Base-by-base conservation (phyloP, 1,284 basidiomycete genomes). In the Porodaedalea pini region DNA sequence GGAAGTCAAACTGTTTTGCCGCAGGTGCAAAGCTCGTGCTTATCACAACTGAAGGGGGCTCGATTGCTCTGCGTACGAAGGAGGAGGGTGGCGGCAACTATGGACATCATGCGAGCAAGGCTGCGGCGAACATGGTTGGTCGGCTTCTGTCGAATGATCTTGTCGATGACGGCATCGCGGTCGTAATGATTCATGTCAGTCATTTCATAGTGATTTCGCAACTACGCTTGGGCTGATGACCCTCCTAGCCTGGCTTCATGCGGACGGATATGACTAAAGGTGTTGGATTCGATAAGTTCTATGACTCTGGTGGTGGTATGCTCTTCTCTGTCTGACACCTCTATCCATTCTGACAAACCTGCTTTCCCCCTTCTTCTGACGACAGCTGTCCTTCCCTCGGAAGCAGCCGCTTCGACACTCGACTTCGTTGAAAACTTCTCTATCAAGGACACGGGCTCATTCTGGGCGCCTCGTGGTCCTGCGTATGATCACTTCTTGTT, bases 91-190 rank as follows among this genome's bases (percentile, higher is more conserved):
- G 76, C 3, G 74, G 75, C 10, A 78, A 75, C 64, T 78, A 73
- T 60, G 77, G 73, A 6, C 78, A 79, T 63, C 77, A 79, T 61
- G 77, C 74, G 1, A 73, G 70, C 57, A 78, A 79, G 65, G 75
- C 74, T 4, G 78, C 77, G 13, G 72, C 68, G 2, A 79, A 79
- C 58, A 78, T 79, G 77, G 69, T 74, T 1, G 77, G 76, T 1
- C 71, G 72, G 47, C 63, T 79, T n/a, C 62, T 79, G 17, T 67
- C 69, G 7, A 67, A 71, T 49, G 76, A 78, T 58, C 56, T 79
- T n/a, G 66, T 70, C 44, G 68, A 72, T 25, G 67, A 71, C 51
- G 73, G 72, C 2, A 63, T 78, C 15, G 68, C 71, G 0, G 72
- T 78, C 10, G 71, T 68, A 2, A 75, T 78, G 72, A 72, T 79